These are phyloP conservation scores for Coemansia sp. DNA, from an alignment of 371 early-diverging fungal genomes.

Conservation along the genomic window DNA sequence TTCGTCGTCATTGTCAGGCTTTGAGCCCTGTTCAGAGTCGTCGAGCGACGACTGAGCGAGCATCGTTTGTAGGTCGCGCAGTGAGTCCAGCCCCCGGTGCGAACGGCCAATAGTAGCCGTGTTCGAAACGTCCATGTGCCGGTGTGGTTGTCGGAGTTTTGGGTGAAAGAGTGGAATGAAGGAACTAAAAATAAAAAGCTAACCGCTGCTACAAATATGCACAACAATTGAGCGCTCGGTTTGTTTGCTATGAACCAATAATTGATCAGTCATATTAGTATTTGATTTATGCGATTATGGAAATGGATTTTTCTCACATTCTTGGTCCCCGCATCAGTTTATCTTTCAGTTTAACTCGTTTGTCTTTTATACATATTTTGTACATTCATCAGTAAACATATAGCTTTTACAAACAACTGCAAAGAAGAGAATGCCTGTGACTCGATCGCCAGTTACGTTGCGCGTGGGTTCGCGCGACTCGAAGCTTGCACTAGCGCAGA, in stretches of 20 bases:
- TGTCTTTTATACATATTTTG: too few species aligned
- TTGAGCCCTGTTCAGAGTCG: neutral
- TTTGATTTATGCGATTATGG: too few species aligned
- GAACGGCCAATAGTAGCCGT: conserved; percentile 44
- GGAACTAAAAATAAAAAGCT: neutral
- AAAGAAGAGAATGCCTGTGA: neutral
- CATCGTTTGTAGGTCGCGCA: conserved; percentile 31
- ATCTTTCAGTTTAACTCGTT: too few species aligned
- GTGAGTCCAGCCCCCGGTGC: conserved; percentile 19
- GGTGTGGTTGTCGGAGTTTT: too few species aligned
- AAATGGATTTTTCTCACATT: too few species aligned
- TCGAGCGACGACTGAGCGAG: conserved; percentile 9
- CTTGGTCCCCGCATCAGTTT: too few species aligned
- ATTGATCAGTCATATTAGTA: neutral
- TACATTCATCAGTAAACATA: too few species aligned
- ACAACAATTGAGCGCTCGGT: neutral
- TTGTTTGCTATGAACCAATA: neutral
- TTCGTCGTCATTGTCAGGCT: neutral
- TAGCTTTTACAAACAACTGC: too few species aligned
- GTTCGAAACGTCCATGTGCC: conserved; percentile 30
- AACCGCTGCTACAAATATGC: neutral
- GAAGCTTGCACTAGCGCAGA: conserved; percentile 87
- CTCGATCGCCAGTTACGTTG: neutral
- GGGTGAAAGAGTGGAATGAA: neutral
- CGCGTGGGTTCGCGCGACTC: conserved; percentile 87